Conservation (phyloP, 345 rosid genomes). For the Moringa oleifera region DNA sequence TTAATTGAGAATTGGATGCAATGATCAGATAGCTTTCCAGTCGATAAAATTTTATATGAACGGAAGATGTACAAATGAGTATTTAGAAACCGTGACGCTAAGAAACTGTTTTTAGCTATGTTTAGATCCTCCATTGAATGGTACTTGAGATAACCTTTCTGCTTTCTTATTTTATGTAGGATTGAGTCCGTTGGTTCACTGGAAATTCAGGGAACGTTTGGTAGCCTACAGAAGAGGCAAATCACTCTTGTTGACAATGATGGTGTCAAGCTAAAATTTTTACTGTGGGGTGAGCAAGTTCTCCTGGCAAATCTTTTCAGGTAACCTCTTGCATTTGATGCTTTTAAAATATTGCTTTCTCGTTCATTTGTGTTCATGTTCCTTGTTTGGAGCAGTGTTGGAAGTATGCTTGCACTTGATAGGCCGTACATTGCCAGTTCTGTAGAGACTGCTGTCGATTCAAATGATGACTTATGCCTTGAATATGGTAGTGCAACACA, state of each 20-base stretch:
- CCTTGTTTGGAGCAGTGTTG: constrained; percentile 33
- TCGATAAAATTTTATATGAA: background rate
- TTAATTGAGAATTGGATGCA: background rate
- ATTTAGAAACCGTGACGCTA: background rate
- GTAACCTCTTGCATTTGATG: constrained; percentile 35
- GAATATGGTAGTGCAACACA: constrained; percentile 98
- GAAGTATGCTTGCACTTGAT: constrained; percentile 87
- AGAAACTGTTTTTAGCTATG: background rate
- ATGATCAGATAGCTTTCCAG: background rate
- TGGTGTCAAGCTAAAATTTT: constrained; percentile 54
- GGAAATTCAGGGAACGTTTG: constrained; percentile 54
- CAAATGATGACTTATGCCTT: constrained; percentile 58
- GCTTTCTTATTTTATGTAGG: constrained; percentile 35
- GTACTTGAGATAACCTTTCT: background rate
- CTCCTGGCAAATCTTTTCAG: constrained; percentile 79
- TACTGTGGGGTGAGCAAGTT: constrained; percentile 90
- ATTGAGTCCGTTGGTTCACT: constrained; percentile 68
- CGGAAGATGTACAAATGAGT: background rate
- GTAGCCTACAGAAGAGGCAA: constrained; percentile 52
- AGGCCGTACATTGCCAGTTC: constrained; percentile 73
- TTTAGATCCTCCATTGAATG: background rate
- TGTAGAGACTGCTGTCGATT: constrained; percentile 45
- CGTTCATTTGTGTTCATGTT: constrained; percentile 8
- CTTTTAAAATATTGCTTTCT: constrained; percentile 9
- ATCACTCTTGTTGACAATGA: constrained; percentile 70